phyloP scores from a whole-genome alignment of 2,329 filamentous ascomycete genomes.

The Celoporthe dispersa region DNA sequence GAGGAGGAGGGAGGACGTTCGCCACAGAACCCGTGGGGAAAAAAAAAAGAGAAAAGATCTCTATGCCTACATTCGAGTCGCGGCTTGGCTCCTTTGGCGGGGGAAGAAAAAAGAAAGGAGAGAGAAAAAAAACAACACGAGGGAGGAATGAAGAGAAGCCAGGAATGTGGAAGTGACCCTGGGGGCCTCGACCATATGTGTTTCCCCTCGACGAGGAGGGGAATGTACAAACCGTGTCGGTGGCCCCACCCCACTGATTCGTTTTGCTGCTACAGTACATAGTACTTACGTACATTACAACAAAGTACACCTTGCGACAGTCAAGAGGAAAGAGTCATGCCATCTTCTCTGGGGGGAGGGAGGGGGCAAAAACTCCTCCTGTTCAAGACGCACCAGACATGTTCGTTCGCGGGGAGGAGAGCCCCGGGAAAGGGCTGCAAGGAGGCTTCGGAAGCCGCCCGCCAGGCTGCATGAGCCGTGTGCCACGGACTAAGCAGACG shows the following conservation, averaged over 20 bases:
- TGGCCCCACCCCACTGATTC: background rate
- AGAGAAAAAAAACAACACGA: constrained; percentile 28
- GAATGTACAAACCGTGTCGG: constrained; percentile 16
- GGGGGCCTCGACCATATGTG: constrained; percentile 1
- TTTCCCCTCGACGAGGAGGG: background rate
- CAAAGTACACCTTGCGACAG: background rate
- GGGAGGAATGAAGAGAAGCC: constrained; percentile 25
- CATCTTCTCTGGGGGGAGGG: background rate
- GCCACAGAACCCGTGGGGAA: background rate
- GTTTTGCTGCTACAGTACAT: background rate
- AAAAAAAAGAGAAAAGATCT: background rate
- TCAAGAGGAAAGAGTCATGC: background rate
- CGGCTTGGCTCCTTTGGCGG: background rate
- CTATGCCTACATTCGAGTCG: background rate
- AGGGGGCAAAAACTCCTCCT: too few relatives aligned
- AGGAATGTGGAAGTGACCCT: constrained; percentile 25
- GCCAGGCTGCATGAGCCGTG: constrained; percentile 4
- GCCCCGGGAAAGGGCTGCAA: constrained; percentile 19
- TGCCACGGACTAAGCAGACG: constrained; percentile 6
- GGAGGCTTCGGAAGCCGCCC: constrained; percentile 7
- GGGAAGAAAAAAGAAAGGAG: constrained; percentile 17
- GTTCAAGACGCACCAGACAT: background rate
- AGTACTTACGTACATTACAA: background rate
- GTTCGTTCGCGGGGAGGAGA: background rate
- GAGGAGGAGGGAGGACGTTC: background rate